Evolutionary conservation across 2,329 filamentous ascomycete genomes (phyloP), one percentile per base, ranked within the genome.

Genomic region (Aureobasidium uvarum): DNA sequence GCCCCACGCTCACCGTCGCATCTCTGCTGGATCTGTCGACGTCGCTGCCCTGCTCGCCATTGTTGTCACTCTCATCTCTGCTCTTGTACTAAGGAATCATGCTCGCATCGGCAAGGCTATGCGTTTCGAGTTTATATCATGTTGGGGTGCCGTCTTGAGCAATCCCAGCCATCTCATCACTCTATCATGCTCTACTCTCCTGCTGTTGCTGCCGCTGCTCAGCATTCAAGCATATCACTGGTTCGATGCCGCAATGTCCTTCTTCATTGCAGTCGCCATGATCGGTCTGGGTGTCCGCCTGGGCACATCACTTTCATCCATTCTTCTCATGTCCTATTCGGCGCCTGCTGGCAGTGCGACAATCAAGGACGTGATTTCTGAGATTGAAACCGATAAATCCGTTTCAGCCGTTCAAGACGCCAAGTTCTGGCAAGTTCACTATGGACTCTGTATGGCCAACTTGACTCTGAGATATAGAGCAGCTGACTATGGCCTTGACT

Each of bases 401-500:
- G 87, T 98, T 31, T 84, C 85, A 51, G 84, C 84, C 1, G 87
- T 99, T 54, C 91, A 97, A 66, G 93, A 97, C 73, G 94, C 93
- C 1, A 88, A 92, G 74, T 96, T 99, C 77, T 99, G 95, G 95
- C 95, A 99, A 80, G 95, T 97, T 16, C 95, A 99, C 77, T 97
- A 98, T 75, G 93, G 94, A 1, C 82, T 98, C 46, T 96, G 92
- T 74, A 96, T 98, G 89, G 95, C 95, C 10, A 97, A 96, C 74
- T 77, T 99, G 70, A 96, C 92, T 76, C 78, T 99, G 23, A 85
- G 88, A 85, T 96, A 31, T 75, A 68, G 66, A 5, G 81, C 79
- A 68, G 81, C 77, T 52, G 87, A 90, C 50, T 91, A 95, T 66
- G 72, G 78, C 67, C 85, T 89, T 16, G 85, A 88, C 6, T 80